Evolutionary conservation across 371 early-diverging fungal genomes (phyloP).

Genomic region (Zychaea mexicana): DNA sequence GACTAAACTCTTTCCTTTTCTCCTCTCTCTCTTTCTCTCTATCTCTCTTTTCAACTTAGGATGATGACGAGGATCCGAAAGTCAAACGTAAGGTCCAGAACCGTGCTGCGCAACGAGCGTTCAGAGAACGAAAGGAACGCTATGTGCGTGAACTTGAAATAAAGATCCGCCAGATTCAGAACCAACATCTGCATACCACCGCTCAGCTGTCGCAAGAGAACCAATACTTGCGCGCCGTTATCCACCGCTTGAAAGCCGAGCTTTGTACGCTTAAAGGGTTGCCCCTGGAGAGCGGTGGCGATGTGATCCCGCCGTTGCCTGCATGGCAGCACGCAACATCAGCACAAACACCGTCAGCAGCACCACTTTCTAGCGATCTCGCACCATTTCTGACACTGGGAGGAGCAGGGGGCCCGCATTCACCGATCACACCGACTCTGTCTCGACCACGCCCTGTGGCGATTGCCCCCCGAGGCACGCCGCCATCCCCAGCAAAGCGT

Average conservation of each 20-base stretch:
- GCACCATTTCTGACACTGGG: conserved; percentile 17
- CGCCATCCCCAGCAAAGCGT: conserved; percentile 2
- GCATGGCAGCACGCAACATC: background rate
- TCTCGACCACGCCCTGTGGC: background rate
- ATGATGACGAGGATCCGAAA: conserved; percentile 44
- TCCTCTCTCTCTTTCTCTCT: background rate
- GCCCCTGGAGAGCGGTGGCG: conserved; percentile 4
- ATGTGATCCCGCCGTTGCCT: background rate
- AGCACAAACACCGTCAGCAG: background rate
- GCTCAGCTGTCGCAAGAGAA: conserved; percentile 44
- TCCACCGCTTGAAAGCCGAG: conserved; percentile 42
- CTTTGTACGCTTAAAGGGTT: conserved; percentile 38
- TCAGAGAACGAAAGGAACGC: conserved; percentile 74
- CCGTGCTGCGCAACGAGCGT: conserved; percentile 77
- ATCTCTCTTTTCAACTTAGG: background rate
- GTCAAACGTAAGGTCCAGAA: conserved; percentile 77
- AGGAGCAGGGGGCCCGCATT: conserved; percentile 5
- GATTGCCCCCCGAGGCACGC: background rate
- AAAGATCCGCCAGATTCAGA: conserved; percentile 60
- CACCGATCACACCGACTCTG: background rate
- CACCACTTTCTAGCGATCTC: background rate
- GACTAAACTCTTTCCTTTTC: background rate
- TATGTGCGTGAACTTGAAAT: conserved; percentile 69
- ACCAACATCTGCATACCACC: conserved; percentile 39
- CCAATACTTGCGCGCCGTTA: conserved; percentile 33